These are phyloP conservation scores for Periconia sp. DNA, from an alignment of 2,329 filamentous ascomycete species.

Conservation along the genomic window DNA sequence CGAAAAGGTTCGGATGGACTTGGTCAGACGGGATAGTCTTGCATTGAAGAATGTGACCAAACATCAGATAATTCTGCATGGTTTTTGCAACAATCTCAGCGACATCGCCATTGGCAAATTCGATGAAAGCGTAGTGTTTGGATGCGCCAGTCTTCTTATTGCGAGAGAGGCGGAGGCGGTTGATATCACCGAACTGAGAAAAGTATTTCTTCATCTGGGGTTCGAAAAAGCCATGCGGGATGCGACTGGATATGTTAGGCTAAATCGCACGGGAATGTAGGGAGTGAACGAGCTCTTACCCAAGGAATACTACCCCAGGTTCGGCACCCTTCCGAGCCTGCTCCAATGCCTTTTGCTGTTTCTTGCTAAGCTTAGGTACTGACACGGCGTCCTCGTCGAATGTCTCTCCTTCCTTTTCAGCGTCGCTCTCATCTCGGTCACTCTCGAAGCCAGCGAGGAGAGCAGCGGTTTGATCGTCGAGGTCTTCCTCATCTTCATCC, in stretches of 20 bases:
- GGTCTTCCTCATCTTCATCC: slow-evolving; percentile 34
- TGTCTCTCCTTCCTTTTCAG: slow-evolving; percentile 41
- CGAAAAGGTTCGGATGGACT: slow-evolving; percentile 80
- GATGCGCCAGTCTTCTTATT: slow-evolving; percentile 89
- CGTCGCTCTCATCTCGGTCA: slow-evolving; percentile 46
- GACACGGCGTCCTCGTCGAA: slow-evolving; percentile 42
- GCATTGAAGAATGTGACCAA: slow-evolving; percentile 90
- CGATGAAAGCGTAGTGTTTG: slow-evolving; percentile 94
- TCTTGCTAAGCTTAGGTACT: slow-evolving; percentile 30
- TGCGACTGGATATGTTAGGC: slow-evolving; percentile 55
- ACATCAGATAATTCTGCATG: slow-evolving; percentile 97
- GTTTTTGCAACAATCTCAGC: slow-evolving; percentile 91
- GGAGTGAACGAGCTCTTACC: slow-evolving; percentile 46
- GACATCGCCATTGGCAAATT: slow-evolving; percentile 77
- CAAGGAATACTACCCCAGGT: slow-evolving; percentile 84
- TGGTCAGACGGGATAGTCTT: slow-evolving; percentile 75
- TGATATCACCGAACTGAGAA: slow-evolving; percentile 85
- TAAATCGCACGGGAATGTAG: neutral
- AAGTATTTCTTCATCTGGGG: slow-evolving; percentile 94
- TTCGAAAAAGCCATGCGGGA: slow-evolving; percentile 97
- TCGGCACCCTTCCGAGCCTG: slow-evolving; percentile 56
- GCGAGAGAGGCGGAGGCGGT: slow-evolving; percentile 77
- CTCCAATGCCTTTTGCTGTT: slow-evolving; percentile 47
- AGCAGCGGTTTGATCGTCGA: slow-evolving; percentile 53
- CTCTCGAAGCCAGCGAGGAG: slow-evolving; percentile 55